phyloP scores from a whole-genome alignment of 345 rosid species.

The Salix exigua region DNA sequence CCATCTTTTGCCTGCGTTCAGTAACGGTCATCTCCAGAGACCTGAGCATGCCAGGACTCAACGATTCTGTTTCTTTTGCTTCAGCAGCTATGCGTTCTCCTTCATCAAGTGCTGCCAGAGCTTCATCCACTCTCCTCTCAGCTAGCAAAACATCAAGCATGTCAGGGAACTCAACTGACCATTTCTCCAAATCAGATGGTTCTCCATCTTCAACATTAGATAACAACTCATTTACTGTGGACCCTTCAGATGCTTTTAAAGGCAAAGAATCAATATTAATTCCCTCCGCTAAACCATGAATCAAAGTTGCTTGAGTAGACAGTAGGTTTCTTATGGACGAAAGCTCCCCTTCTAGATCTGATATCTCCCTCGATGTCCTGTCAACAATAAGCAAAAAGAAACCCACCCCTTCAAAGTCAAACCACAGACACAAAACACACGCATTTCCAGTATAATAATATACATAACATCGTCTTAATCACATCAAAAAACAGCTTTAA shows the following conservation, averaged over 20 bases:
- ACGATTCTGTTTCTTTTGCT: constrained; percentile 49
- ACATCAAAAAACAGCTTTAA: not conserved
- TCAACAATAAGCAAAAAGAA: constrained; percentile 18
- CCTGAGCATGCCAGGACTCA: constrained; percentile 46
- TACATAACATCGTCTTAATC: not conserved
- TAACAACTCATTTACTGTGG: constrained; percentile 33
- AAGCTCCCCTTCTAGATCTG: constrained; percentile 97
- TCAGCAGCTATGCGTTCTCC: constrained; percentile 68
- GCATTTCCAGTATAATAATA: not conserved
- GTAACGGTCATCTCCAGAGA: constrained; percentile 55
- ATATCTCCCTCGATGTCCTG: constrained; percentile 98
- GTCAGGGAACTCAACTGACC: constrained; percentile 86
- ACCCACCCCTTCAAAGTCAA: not conserved
- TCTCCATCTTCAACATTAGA: constrained; percentile 47
- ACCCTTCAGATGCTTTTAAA: constrained; percentile 41
- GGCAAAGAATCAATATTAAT: constrained; percentile 58
- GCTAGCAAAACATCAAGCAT: constrained; percentile 89
- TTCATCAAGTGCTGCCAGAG: constrained; percentile 82
- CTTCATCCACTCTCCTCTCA: constrained; percentile 94
- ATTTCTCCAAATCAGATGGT: constrained; percentile 76
- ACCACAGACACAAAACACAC: not conserved
- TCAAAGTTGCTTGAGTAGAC: constrained; percentile 89
- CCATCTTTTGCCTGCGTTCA: constrained; percentile 76
- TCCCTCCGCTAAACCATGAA: constrained; percentile 90
- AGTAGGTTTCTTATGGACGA: constrained; percentile 84